Base-by-base conservation (phyloP, 192 early-diverging fungal genomes). In the Backusella mclennaniae region DNA sequence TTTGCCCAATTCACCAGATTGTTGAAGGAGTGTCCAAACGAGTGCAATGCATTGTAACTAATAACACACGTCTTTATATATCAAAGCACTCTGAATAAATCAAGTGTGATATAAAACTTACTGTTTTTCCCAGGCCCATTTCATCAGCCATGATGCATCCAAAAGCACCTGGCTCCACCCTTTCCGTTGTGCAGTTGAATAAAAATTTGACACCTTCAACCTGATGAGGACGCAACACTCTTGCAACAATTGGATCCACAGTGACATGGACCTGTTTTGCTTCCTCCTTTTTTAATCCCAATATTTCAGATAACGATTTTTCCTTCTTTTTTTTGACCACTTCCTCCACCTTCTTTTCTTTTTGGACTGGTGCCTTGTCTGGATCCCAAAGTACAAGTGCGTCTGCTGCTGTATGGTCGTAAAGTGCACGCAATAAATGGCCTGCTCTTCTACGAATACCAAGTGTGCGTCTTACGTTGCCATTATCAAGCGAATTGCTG, bases 101-200 rank as follows among this genome's bases (percentile, higher is more conserved):
- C 38, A 12, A 39, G 38, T 0, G 5, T 12, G 38, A 44, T 14
- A 19, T 46, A 38, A 46, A 74, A 70, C 84, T 71, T 88, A 90
- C 89, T 3, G 95, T 95, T 80, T 96, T 96, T 35, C 95, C 94
- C 26, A 95, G 80, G 26, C 94, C 94, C 94, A 98, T 98, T 77
- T 99, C 98, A 84, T 99, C 98, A 1, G 98, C 98, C 96, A 99
- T 98, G 69, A 99, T 99, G 74, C 96, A 97, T 7, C 97, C 98
- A 79, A 87, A 94, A 0, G 94, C 93, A 78, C 92, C 86, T 29
- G 89, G 83, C 36, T 89, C 84, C 17, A 90, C 88, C 29, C 74
- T 77, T n/a, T 96, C 97, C 15, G 95, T 98, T 0, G 93, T 90
- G 84, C 98, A 99, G 39, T 94, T 90, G 86, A 95, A 99, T 76